phyloP scores from a whole-genome alignment of 2,329 filamentous ascomycete genomes.

The Xylaria sp. region DNA sequence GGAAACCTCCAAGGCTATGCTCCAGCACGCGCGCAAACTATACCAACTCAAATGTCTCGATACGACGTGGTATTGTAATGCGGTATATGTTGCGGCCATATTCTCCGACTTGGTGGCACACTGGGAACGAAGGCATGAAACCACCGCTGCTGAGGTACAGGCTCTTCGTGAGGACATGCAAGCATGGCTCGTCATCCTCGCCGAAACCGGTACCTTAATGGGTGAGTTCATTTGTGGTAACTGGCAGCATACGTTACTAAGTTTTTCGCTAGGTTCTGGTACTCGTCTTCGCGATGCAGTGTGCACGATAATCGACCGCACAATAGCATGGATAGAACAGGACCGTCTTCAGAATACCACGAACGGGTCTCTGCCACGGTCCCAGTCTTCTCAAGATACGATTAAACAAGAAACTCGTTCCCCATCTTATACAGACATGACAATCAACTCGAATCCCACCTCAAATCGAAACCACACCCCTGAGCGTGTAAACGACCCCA shows the following conservation, averaged over 20 bases:
- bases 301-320: slow-evolving; percentile 55
- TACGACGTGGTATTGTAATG: slow-evolving; percentile 77
- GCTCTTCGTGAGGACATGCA: slow-evolving; percentile 71
- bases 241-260: slow-evolving; percentile 20
- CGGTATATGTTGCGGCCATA: slow-evolving; percentile 74
- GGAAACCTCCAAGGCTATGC: slow-evolving; percentile 67
- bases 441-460: slow-evolving; percentile 28
- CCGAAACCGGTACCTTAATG: slow-evolving; percentile 68
- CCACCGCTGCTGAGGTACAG: slow-evolving; percentile 62
- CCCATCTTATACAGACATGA: slow-evolving; percentile 36
- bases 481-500: slow-evolving; percentile 32
- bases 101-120: slow-evolving; percentile 74
- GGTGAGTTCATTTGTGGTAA: slow-evolving; percentile 54
- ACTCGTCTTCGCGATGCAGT: slow-evolving; percentile 52
- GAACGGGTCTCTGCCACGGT: slow-evolving; percentile 20
- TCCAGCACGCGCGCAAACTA: slow-evolving; percentile 64
- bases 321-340: slow-evolving; percentile 58
- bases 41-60: slow-evolving; percentile 71
- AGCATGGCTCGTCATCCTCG: slow-evolving; percentile 70
- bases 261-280: slow-evolving; percentile 48
- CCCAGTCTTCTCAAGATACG: slow-evolving; percentile 37
- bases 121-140: slow-evolving; percentile 68
- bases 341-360: slow-evolving; percentile 50
- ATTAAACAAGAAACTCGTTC: slow-evolving; percentile 41
- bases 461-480: slow-evolving; percentile 28